Evolutionary conservation across 2,329 filamentous ascomycete species (phyloP), one percentile per base, ranked within the genome.

Genomic region (Aureobasidium melanogenum): DNA sequence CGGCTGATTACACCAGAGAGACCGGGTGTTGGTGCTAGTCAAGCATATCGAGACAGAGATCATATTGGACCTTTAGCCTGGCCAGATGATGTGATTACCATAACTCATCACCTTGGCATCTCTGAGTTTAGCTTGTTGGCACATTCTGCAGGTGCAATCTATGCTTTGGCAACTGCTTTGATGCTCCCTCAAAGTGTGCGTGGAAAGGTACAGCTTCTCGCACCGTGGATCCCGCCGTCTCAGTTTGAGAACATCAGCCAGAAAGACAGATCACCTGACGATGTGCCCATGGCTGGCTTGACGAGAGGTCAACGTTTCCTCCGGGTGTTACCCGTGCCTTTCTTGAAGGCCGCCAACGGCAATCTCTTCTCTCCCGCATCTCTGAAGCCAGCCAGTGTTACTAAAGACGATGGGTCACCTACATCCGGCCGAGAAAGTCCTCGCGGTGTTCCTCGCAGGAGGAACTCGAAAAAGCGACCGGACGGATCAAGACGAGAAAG

Each of bases 121-220:
- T 94, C 88, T 12, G 96, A 96, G 67, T 99, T 99, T 71, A 97
- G 93, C 7, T 89, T 99, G 22, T 82, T 99, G 1, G 94, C 94
- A 1, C 94, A 99, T 73, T 97, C 93, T 0, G 94, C 94, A 0
- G 94, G 94, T 17, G 93, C 94, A n/a, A 96, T 99, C 57, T 99
- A 99, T 71, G 94, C 94, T 1, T 82, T 99, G 19, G 94, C 94
- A 0, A 97, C 94, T 0, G 94, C 94, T 0, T 80, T 99, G 47
- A 89, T 94, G 47, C 96, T 99, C 84, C 94, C 94, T 4, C 92
- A 97, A 69, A 90, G 97, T 70, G 95, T 99, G 64, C 88, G 92
- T 6, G 94, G 94, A 22, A 88, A 91, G 58, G 94, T 99, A 60
- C 94, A 99, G 73, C 83, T 99, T 2, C 82, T 99, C 9, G 93